These are phyloP conservation scores for Davidsoniella neocaledoniae DNA, from an alignment of 2,329 filamentous ascomycete genomes.

Conservation along the genomic window DNA sequence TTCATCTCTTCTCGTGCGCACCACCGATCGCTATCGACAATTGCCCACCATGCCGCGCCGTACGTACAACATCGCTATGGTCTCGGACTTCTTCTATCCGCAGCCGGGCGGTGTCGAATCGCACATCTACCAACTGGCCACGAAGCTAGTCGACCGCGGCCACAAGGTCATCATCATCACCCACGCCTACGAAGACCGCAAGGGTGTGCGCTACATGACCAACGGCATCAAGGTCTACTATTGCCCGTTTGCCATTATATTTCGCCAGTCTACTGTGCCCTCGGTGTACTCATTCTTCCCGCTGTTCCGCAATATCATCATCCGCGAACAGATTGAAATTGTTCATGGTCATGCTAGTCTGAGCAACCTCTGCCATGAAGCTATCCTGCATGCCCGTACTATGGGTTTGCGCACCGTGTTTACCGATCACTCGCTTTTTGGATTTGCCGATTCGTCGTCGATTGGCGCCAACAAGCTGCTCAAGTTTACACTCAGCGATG, in stretches of 20 bases:
- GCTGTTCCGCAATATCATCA: conserved; percentile 88
- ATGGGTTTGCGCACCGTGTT: conserved; percentile 96
- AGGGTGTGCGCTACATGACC: conserved; percentile 84
- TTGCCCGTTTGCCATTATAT: conserved; percentile 89
- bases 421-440: conserved; percentile 93
- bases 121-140: conserved; percentile 94
- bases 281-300: conserved; percentile 98
- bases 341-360: conserved; percentile 94
- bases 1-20: no score
- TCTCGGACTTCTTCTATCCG: conserved; percentile 98
- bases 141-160: conserved; percentile 89
- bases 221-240: conserved; percentile 98
- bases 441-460: conserved; percentile 88
- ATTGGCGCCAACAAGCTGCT: conserved; percentile 94
- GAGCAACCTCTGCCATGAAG: conserved; percentile 86
- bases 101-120: conserved; percentile 93
- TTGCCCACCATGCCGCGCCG: conserved; percentile 31
- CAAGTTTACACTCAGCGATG: conserved; percentile 90
- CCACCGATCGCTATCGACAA: background rate
- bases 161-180: conserved; percentile 98
- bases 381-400: conserved; percentile 81
- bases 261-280: conserved; percentile 81
- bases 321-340: conserved; percentile 89
- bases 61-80: conserved; percentile 66
- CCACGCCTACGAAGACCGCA: conserved; percentile 81